These are phyloP conservation scores for Xylaria cubensis DNA, from an alignment of 495 filamentous ascomycete genomes.

Conservation along the genomic window DNA sequence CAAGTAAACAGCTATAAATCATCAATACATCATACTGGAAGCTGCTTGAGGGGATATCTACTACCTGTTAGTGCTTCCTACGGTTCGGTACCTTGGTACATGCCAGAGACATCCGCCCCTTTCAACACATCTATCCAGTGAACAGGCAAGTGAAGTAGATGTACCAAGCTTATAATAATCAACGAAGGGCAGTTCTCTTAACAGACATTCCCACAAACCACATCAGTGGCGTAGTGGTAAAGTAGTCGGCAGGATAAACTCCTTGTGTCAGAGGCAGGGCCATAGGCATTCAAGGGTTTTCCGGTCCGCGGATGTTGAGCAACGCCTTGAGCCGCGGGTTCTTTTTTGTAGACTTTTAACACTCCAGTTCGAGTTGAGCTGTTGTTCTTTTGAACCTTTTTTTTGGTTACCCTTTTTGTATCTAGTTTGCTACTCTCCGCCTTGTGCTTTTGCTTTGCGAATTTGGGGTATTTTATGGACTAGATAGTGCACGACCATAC, in stretches of 20 bases:
- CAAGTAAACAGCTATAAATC: background rate
- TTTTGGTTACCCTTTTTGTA: no score
- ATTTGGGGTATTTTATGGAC: conserved; percentile 11
- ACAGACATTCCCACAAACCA: conserved; percentile 10
- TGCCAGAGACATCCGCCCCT: background rate
- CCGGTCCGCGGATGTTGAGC: conserved; percentile 17
- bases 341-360: conserved; percentile 7
- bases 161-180: background rate
- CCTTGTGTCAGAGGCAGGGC: conserved; percentile 21
- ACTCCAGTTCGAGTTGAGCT: background rate
- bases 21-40: background rate
- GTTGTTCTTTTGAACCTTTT: background rate
- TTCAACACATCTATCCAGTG: background rate
- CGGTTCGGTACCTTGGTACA: background rate
- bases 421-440: background rate
- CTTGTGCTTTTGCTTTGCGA: background rate
- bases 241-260: conserved; percentile 9
- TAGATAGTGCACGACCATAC: conserved; percentile 40
- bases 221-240: conserved; percentile 5
- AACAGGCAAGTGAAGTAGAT: background rate
- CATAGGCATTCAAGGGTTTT: conserved; percentile 22
- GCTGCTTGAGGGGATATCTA: background rate
- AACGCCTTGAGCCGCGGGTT: conserved; percentile 1
- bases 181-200: background rate
- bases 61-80: background rate